phyloP scores from a whole-genome alignment of 768 basidiomycete species.

The Lanmaoa pseudosensibilis region DNA sequence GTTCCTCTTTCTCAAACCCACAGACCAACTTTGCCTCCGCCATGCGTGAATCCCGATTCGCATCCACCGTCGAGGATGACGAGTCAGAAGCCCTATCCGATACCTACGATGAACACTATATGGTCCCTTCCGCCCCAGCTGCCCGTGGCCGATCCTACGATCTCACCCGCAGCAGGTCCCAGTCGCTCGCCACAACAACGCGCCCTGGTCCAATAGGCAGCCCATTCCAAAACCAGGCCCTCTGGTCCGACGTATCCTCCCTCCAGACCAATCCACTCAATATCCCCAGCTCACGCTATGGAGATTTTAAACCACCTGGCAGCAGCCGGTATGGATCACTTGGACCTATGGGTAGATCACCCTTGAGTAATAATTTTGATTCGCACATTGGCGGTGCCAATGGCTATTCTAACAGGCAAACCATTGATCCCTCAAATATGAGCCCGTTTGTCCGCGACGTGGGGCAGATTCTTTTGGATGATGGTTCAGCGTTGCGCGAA shows the following conservation, averaged over 20 bases:
- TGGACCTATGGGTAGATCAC: conserved; percentile 55
- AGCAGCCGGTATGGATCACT: conserved; percentile 64
- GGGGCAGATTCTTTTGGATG: conserved; percentile 72
- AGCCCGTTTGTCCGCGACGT: conserved; percentile 86
- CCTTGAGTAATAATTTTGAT: conserved; percentile 51
- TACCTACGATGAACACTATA: conserved; percentile 58
- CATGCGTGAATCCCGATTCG: conserved; percentile 68
- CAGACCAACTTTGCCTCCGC: conserved; percentile 59
- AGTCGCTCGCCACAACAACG: conserved; percentile 63
- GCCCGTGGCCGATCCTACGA: conserved; percentile 65
- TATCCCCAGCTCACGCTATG: conserved; percentile 53
- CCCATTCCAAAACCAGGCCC: conserved; percentile 37
- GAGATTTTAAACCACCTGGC: conserved; percentile 62
- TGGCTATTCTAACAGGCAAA: conserved; percentile 44
- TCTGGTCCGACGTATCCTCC: conserved; percentile 60
- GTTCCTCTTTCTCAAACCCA: conserved; percentile 65
- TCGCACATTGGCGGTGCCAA: conserved; percentile 48
- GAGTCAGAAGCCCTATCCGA: conserved; percentile 67
- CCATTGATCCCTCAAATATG: conserved; percentile 70
- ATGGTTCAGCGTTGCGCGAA: conserved; percentile 69
- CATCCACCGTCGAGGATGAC: conserved; percentile 81
- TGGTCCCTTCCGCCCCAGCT: conserved; percentile 42
- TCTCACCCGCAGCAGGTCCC: conserved; percentile 70
- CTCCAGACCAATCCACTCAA: conserved; percentile 55
- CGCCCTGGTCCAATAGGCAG: conserved; percentile 56